Evolutionary conservation across 257 asterid species (phyloP), one percentile per base, ranked within the genome.

Genomic region (Ballota nigra): DNA sequence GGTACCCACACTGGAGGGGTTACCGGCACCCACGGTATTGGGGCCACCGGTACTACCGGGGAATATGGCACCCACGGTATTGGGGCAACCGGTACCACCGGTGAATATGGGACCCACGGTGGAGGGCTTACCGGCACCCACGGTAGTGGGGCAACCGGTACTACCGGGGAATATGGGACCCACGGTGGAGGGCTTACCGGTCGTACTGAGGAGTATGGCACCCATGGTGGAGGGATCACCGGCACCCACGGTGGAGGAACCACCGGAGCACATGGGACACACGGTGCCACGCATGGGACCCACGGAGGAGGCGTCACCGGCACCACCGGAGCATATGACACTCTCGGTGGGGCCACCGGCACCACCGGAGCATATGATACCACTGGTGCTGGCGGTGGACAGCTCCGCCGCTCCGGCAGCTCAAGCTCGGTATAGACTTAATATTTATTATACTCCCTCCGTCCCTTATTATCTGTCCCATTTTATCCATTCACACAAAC

Each of bases 391-490:
- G 69, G 70, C 6, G 73, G 79, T 38, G 73, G 74, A 70, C 72
- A 66, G 40, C 82, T 78, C 77, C 79, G 72, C 62, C 78, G 84
- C 76, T 62, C 92, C 13, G 86, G 83, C 12, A 69, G 85, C 83
- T 63, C 82, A 61, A 82, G 87, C 81, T 84, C 88, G 84, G 88
- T 84, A 81, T 8, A 60, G 8, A 10, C n/a, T 6, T 13, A 31
- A 31, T 31, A 31, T 31, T 1, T 26, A 26, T 26, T n/a, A n/a
- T n/a, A n/a, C n/a, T n/a, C n/a, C n/a, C n/a, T n/a, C n/a, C n/a
- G n/a, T n/a, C n/a, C n/a, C n/a, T n/a, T n/a, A n/a, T n/a, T n/a
- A n/a, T n/a, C n/a, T n/a, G n/a, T n/a, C n/a, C n/a, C n/a, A n/a
- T n/a, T n/a, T n/a, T n/a, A n/a, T n/a, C n/a, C n/a, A n/a, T n/a